phyloP scores from a whole-genome alignment of 2,329 filamentous ascomycete genomes.

The Fusarium albosuccineum region DNA sequence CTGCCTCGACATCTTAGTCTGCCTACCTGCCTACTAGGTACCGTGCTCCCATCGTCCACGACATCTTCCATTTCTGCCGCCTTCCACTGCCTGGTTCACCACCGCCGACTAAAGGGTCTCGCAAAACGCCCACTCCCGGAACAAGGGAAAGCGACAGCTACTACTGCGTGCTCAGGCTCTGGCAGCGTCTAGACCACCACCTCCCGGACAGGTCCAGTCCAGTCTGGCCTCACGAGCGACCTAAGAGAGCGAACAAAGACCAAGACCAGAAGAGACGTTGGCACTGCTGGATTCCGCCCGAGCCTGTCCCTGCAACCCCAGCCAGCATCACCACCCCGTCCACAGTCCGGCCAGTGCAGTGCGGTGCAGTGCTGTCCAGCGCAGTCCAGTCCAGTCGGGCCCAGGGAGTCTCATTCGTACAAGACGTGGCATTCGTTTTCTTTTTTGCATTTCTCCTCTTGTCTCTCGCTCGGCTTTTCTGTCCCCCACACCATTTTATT shows the following conservation, averaged over 20 bases:
- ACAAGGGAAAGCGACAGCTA: slow-evolving; percentile 1
- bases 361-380: not conserved
- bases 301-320: slow-evolving; percentile 44
- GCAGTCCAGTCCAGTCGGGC: slow-evolving; percentile 8
- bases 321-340: slow-evolving; percentile 41
- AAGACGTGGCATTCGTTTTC: slow-evolving; percentile 46
- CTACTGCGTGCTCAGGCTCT: not conserved
- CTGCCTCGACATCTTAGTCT: slow-evolving; percentile 13
- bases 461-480: slow-evolving; percentile 29
- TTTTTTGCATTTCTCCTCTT: slow-evolving; percentile 33
- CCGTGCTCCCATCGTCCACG: slow-evolving; percentile 8
- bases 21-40: slow-evolving; percentile 13
- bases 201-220: slow-evolving; percentile 27
- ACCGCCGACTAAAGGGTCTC: not conserved
- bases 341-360: slow-evolving; percentile 16
- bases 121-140: not conserved
- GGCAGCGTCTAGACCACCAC: slow-evolving; percentile 22
- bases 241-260: slow-evolving; percentile 37
- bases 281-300: slow-evolving; percentile 41
- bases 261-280: slow-evolving; percentile 4
- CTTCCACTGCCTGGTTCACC: not conserved
- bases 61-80: slow-evolving; percentile 10
- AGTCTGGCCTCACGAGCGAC: slow-evolving; percentile 27
- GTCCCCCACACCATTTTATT: slow-evolving; percentile 35
- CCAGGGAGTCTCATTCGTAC: slow-evolving; percentile 42